phyloP scores from a whole-genome alignment of 495 filamentous ascomycete species.

The Neurospora hispaniola region DNA sequence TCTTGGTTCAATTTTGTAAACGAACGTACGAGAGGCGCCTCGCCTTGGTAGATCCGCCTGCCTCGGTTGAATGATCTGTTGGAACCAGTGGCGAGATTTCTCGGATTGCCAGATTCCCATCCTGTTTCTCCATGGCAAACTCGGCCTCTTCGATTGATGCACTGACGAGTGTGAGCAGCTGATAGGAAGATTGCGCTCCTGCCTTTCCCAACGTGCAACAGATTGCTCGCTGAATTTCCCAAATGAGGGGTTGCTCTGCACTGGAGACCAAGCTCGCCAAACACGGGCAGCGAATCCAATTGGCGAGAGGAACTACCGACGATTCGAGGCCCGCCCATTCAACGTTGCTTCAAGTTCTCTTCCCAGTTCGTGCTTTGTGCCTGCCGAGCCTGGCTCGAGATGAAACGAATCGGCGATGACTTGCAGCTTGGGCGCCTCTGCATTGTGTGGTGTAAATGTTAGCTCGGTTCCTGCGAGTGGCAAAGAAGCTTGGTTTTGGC shows the following conservation, averaged over 20 bases:
- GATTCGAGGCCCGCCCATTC: neutral
- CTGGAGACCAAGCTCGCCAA: neutral
- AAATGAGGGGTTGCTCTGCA: neutral
- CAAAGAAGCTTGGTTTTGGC: too few species aligned
- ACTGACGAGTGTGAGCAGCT: neutral
- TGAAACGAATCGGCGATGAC: neutral
- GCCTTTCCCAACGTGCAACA: neutral
- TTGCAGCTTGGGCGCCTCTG: neutral
- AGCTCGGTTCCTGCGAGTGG: too few species aligned
- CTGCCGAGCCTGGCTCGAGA: neutral
- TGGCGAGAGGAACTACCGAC: neutral
- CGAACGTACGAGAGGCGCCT: neutral
- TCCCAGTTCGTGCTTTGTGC: neutral
- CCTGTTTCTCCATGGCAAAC: neutral
- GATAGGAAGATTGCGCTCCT: neutral
- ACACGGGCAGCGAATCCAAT: neutral
- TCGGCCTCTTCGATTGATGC: neutral
- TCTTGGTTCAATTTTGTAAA: neutral
- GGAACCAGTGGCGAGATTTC: neutral
- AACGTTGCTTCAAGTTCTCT: neutral
- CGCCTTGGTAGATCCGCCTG: neutral
- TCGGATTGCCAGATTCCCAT: neutral
- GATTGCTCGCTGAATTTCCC: neutral
- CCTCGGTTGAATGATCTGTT: neutral
- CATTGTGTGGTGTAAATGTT: too few species aligned